Evolutionary conservation across 1,139 yeast genomes (phyloP), one percentile per base, ranked within the genome.

Genomic region (Diutina rugosa): DNA sequence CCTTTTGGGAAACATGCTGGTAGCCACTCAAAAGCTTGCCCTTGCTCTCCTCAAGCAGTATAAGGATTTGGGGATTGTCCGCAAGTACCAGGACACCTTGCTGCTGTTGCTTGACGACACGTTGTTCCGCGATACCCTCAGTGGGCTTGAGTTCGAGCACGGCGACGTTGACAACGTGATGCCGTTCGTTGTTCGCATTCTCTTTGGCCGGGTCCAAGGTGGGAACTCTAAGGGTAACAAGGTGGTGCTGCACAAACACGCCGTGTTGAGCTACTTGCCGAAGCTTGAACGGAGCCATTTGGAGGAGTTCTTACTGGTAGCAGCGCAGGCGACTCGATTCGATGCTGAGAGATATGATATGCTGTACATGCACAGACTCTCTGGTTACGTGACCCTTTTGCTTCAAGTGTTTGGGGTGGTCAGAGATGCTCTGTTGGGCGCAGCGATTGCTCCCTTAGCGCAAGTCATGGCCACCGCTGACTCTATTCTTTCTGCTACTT

Each of bases 141-240:
- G n/a, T 12, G 10, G 32, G 12, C 21, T 49, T n/a, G 97, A 91
- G 68, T 72, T 91, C 45, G 90, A 87, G 61, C 76, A 73, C 14
- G 75, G 74, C 7, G 97, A 91, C 65, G 72, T 79, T 26, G 72
- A 68, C 1, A 68, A 61, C 0, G 75, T 93, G 6, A 80, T 90
- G 79, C 95, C 95, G 1, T 67, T 88, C 54, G 79, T 90, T 5
- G 69, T 91, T 55, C 74, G 97, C 60, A 85, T 95, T 32, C 71
- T 95, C 45, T 93, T 86, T 69, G 99, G 99, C 6, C 78, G 95
- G 61, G 90, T 90, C 9, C 96, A 89, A 69, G 78, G 79, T 18
- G 46, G 46, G 21, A 44, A 44, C 46, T n/a, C 16, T 18, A 30
- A 18, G 44, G 44, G 41, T 5, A 32, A 38, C 28, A 49, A 49